These are phyloP conservation scores for Eurotiales sp. DNA, from an alignment of 2,329 filamentous ascomycete species.

Conservation along the genomic window DNA sequence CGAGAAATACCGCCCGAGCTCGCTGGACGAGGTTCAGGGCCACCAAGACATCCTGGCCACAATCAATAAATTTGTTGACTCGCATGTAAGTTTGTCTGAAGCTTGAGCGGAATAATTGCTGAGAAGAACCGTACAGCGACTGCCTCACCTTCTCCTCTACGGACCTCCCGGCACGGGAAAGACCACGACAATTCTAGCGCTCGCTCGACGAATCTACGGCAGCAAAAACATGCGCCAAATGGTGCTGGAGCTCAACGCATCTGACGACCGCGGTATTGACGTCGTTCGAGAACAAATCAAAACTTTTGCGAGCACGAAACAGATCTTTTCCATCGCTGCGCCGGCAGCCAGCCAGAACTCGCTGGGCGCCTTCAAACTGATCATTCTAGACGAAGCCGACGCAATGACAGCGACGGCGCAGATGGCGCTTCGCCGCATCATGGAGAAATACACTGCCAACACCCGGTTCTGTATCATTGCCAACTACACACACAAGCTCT, in stretches of 20 bases:
- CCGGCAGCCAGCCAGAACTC: constrained; percentile 37
- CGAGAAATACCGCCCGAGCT: constrained; percentile 91
- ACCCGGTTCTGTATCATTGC: constrained; percentile 98
- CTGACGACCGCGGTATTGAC: constrained; percentile 95
- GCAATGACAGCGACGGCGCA: constrained; percentile 99
- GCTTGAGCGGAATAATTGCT: neutral
- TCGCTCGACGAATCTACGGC: constrained; percentile 91
- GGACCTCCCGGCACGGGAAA: constrained; percentile 96
- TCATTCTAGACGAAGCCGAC: constrained; percentile 97
- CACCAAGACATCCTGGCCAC: constrained; percentile 97
- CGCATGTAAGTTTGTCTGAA: constrained; percentile 58
- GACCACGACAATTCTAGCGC: constrained; percentile 90
- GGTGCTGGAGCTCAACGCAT: constrained; percentile 96
- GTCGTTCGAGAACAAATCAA: constrained; percentile 99
- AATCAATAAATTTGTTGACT: constrained; percentile 95
- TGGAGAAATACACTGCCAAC: constrained; percentile 99
- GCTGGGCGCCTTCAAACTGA: constrained; percentile 83
- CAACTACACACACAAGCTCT: constrained; percentile 98
- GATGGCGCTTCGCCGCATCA: constrained; percentile 93
- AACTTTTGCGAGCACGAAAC: constrained; percentile 96
- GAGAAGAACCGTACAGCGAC: constrained; percentile 54
- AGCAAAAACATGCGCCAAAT: constrained; percentile 91
- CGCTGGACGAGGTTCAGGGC: constrained; percentile 86
- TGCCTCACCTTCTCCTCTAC: constrained; percentile 94
- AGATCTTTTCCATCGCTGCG: constrained; percentile 76